A percentile compares a stretch with the other conserved stretches of the same genome.
Conservation (phyloP, 768 basidiomycete species). For the Termitomyces sp. region DNA sequence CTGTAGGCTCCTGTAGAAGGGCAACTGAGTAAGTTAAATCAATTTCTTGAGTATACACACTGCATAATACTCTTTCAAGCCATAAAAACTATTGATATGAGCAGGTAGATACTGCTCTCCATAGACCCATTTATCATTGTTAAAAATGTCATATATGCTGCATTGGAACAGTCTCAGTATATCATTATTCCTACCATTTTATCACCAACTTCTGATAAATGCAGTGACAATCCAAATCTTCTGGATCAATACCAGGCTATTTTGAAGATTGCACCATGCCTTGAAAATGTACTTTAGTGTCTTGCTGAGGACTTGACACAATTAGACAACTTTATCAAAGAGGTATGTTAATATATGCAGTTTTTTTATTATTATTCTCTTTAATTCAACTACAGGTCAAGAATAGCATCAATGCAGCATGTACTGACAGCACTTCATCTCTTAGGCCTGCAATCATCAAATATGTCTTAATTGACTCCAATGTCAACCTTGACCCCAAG, state of each 20-base stretch:
- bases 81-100: background rate
- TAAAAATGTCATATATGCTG: background rate
- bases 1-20: background rate
- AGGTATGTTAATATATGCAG: background rate
- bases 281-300: background rate
- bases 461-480: background rate
- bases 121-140: background rate
- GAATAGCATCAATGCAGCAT: background rate
- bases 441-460: background rate
- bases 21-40: background rate
- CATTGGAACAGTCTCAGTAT: background rate
- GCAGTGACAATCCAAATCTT: background rate
- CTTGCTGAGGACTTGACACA: slow-evolving; percentile 2
- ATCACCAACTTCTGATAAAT: background rate
- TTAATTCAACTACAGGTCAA: background rate
- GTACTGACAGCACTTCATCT: background rate
- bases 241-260: background rate
- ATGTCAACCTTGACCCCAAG: background rate
- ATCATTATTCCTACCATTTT: background rate
- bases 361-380: background rate
- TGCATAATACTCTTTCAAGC: background rate
- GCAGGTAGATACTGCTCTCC: background rate
- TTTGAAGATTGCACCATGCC: background rate
- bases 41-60: background rate
- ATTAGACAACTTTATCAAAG: background rate